These are phyloP conservation scores for Scheffersomyces titani DNA, from an alignment of 1,139 yeast species.

Conservation along the genomic window DNA sequence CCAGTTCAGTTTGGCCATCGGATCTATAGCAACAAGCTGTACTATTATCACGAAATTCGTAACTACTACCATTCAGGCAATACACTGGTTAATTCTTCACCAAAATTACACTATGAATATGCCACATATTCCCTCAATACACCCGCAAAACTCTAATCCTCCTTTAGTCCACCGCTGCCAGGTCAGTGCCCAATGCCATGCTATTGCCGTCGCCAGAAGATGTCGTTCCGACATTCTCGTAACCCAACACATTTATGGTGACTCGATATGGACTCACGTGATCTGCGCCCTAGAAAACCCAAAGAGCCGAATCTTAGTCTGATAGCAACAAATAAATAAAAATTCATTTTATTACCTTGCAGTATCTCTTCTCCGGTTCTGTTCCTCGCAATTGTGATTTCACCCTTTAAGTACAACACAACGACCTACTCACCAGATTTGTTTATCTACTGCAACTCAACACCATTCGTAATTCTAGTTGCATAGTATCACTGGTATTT, in stretches of 20 bases:
- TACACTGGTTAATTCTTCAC: no score
- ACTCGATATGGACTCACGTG: not conserved
- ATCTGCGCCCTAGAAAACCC: not conserved
- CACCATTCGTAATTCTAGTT: no score
- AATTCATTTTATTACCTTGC: not conserved
- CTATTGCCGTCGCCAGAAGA: not conserved
- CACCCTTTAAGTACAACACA: not conserved
- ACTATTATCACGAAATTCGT: no score
- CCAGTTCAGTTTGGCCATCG: no score
- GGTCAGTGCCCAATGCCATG: no score
- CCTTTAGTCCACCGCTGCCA: no score
- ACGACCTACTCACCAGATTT: not conserved
- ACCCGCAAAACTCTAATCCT: no score
- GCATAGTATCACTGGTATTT: no score
- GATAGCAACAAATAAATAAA: not conserved
- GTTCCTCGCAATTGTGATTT: not conserved
- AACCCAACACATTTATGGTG: not conserved
- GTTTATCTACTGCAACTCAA: not conserved
- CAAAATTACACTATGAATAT: no score
- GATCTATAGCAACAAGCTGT: no score
- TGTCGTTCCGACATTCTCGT: not conserved
- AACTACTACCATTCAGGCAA: no score
- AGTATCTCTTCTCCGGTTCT: not conserved
- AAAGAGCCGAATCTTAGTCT: not conserved
- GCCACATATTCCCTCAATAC: not conserved